phyloP scores from a whole-genome alignment of 345 rosid species.

The Hypericum perforatum region DNA sequence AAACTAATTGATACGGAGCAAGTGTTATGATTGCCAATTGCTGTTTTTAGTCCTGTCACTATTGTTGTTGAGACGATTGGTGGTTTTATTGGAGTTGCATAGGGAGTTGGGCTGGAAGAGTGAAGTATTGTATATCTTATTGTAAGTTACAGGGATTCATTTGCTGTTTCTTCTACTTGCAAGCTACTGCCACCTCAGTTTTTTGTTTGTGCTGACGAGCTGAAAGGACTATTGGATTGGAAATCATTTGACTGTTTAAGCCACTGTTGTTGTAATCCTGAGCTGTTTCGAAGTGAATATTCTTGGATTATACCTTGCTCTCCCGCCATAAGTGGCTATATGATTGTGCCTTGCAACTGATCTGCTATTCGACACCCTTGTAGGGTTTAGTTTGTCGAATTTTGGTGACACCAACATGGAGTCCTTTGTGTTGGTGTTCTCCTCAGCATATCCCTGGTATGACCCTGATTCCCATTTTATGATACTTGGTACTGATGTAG shows the following conservation, averaged over 20 bases:
- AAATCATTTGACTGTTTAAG: slow-evolving; percentile 9
- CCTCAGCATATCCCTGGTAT: slow-evolving; percentile 49
- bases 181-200: slow-evolving; percentile 3
- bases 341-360: slow-evolving; percentile 24
- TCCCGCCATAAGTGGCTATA: slow-evolving; percentile 17
- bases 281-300: slow-evolving; percentile 15
- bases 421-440: slow-evolving; percentile 43
- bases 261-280: slow-evolving; percentile 2
- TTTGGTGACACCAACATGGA: slow-evolving; percentile 47
- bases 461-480: slow-evolving; percentile 36
- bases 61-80: slow-evolving; percentile 13
- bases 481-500: slow-evolving; percentile 22
- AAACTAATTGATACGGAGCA: too few species aligned
- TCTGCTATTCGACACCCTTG: slow-evolving; percentile 42
- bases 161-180: background rate
- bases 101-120: slow-evolving; percentile 7
- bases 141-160: slow-evolving; percentile 6
- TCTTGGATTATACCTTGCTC: slow-evolving; percentile 17
- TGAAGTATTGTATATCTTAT: slow-evolving; percentile 7
- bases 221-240: slow-evolving; percentile 3
- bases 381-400: slow-evolving; percentile 50
- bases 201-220: slow-evolving; percentile 13
- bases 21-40: slow-evolving; percentile 2
- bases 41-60: slow-evolving; percentile 2
- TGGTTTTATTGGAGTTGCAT: slow-evolving; percentile 1